Base-by-base conservation (phyloP, 139 green algal species). In the Tetraselmis striata region DNA sequence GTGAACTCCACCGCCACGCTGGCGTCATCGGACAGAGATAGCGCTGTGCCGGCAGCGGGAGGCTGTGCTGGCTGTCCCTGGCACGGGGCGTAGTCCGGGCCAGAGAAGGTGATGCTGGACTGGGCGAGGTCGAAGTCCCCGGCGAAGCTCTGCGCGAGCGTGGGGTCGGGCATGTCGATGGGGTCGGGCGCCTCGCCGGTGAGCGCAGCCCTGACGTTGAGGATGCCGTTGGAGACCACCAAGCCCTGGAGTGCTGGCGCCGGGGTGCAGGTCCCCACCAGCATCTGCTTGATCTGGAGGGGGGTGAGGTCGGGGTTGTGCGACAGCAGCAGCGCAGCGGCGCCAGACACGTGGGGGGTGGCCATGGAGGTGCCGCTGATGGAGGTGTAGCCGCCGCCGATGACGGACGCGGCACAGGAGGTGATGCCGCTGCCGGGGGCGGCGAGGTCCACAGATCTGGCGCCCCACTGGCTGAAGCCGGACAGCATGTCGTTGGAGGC, bases 341-440 rank as follows among this genome's bases (percentile, higher is more conserved):
- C 77, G n/a, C 77, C 77, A 1, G 77, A 1, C 24, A 80, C 77
- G 30, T 80, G 77, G 25, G 77, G 77, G 28, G 77, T 80, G 30
- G 77, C 77, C 77, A 59, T 67, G 45, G 45, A 67, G 18, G 45
- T 67, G 32, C 31, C 31, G 26, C 30, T 75, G 2, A 81, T 59
- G 27, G 30, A 75, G 2, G 78, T 27, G 32, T 32, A 23, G 78
- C 1, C 45, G 78, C 45, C 78, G 32, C 25, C 29, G 78, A 27
- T 81, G 31, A 27, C 31, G n/a, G 29, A 75, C 23, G 78, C 31
- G n/a, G 45, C 78, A 1, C 59, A 32, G 1, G 78, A 77, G 32
- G 32, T 81, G 32, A 81, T 76, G 78, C 76, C 76, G 32, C 45
- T 67, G 45, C 45, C 45, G 45, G 45, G 45, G 5, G 45, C 45